These are phyloP conservation scores for Stramenopiles sp. DNA, from an alignment of 352 stramenopile genomes.

Conservation along the genomic window DNA sequence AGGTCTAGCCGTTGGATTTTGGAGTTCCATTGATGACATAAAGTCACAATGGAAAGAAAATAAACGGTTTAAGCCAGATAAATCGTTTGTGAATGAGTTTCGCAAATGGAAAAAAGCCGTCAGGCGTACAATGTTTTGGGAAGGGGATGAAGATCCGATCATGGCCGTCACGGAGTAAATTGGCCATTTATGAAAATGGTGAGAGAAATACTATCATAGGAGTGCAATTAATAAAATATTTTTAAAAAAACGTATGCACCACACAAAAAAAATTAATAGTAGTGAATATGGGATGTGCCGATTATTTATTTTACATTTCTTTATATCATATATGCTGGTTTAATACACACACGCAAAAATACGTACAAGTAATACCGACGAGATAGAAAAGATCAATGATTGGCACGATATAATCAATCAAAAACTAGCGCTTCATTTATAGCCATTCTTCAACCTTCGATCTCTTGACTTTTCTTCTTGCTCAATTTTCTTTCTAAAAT, in stretches of 20 bases:
- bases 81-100: constrained; percentile 30
- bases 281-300: no score
- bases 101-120: constrained; percentile 58
- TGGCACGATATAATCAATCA: not conserved
- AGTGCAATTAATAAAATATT: no score
- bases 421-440: not conserved
- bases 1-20: constrained; percentile 87
- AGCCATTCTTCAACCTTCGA: not conserved
- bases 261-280: no score
- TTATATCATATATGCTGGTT: no score
- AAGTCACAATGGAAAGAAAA: constrained; percentile 50
- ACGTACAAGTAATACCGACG: no score
- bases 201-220: no score
- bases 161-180: not conserved
- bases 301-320: no score
- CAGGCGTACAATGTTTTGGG: constrained; percentile 53
- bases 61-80: constrained; percentile 45
- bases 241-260: no score
- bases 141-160: constrained; percentile 23
- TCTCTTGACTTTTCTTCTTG: not conserved
- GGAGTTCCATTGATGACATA: constrained; percentile 60
- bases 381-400: no score
- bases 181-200: no score
- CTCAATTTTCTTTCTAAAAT: not conserved
- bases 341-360: no score